Evolutionary conservation across 1,284 basidiomycete species (phyloP).

Genomic region (Ceratobasidium papillatum): DNA sequence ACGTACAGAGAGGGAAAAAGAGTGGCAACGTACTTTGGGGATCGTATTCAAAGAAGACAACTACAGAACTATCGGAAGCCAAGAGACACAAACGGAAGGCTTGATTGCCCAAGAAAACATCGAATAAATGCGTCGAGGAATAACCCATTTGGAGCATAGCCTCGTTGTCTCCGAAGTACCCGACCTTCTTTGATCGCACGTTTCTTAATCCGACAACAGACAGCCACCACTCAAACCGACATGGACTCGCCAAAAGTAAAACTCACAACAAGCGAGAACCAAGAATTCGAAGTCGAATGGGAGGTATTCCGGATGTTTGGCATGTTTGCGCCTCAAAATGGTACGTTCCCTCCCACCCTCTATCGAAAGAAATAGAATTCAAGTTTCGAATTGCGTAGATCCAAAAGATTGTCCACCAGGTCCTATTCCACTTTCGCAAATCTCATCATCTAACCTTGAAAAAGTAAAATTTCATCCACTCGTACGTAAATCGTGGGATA

Average conservation of each 20-base stretch:
- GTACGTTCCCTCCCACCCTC: too few relatives aligned
- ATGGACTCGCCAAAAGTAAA: neutral
- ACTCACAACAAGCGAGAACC: neutral
- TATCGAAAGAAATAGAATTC: neutral
- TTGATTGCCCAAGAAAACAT: too few relatives aligned
- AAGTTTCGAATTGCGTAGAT: neutral
- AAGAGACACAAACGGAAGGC: too few relatives aligned
- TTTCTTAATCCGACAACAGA: too few relatives aligned
- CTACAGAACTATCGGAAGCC: too few relatives aligned
- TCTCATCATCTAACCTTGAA: neutral
- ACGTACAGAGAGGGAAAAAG: too few relatives aligned
- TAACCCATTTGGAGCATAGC: too few relatives aligned
- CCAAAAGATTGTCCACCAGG: neutral
- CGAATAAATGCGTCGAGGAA: too few relatives aligned
- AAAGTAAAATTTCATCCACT: neutral
- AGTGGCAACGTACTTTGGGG: too few relatives aligned
- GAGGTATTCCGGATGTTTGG: slow-evolving; percentile 9
- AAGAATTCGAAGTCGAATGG: slow-evolving; percentile 3
- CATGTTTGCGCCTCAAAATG: slow-evolving; percentile 16
- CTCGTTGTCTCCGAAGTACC: too few relatives aligned
- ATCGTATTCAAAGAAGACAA: too few relatives aligned
- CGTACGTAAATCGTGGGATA: neutral
- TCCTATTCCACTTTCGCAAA: neutral
- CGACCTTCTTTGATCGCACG: too few relatives aligned
- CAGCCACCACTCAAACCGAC: neutral